Base-by-base conservation (phyloP, 768 basidiomycete genomes). In the Cystobasidiopsis lactophilus region DNA sequence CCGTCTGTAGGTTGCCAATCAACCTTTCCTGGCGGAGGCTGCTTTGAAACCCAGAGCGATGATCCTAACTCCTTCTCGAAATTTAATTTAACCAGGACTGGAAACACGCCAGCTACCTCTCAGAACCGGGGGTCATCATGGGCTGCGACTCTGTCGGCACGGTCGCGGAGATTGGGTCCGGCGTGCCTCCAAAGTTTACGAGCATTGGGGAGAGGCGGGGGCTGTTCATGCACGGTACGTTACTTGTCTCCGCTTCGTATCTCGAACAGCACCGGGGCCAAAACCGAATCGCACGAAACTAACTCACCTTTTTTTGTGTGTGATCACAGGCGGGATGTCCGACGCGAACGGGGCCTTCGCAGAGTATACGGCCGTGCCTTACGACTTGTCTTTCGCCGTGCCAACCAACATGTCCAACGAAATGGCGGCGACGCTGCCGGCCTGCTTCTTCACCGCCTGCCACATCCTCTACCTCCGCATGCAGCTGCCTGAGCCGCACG, bases 121-220 rank as follows among this genome's bases (percentile, higher is more conserved):
- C 53, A 4, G 19, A 19, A 19, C 46, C 53, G 10, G 47, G 48
- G 16, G 27, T 21, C 37, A 37, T 54, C 24, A 23, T 33, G 31
- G 53, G 53, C 38, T 54, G 53, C 27, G 53, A 54, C 24, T 35
- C 11, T 23, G 53, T 48, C 4, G 53, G 53, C 21, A 30, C 38
- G 24, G 45, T 40, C n/a, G 38, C 30, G 11, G 38, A 49, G 39
- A 38, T 38, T 16, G 53, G 53, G n/a, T 33, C 29, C 9, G 46
- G 29, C 3, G 53, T 54, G 2, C 53, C 53, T 5, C 18, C 19
- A 9, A 26, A 38, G 5, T 26, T 50, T 11, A 39, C 46, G 11
- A 13, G 16, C 7, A 7, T 9, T 7, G 41, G 26, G 10, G 45
- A 30, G 14, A 4, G 24, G 16, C 14, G 45, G 16, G 45, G 23